Conservation (phyloP, 768 basidiomycete genomes). For the Podaxis sp. region DNA sequence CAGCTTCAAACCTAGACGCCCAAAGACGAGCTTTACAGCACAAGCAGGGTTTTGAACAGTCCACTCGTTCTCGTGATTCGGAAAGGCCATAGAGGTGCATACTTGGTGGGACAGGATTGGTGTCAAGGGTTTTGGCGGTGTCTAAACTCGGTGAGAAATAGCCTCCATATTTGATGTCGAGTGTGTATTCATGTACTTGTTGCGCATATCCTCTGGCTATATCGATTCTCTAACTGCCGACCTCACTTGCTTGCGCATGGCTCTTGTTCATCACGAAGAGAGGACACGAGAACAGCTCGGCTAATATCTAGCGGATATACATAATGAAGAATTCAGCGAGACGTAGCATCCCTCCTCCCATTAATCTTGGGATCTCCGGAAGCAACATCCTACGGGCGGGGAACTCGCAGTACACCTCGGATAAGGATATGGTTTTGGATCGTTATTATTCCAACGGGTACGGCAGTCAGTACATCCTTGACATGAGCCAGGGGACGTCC, state of each 20-base stretch:
- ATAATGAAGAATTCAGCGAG: constrained; percentile 13
- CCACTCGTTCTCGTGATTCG: neutral
- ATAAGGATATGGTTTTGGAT: neutral
- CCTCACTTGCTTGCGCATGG: neutral
- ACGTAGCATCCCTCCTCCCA: constrained; percentile 9
- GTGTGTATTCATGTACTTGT: neutral
- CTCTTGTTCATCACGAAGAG: neutral
- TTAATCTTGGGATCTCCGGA: constrained; percentile 8
- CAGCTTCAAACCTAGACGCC: neutral
- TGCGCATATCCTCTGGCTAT: neutral
- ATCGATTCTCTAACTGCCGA: neutral
- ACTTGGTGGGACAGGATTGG: neutral
- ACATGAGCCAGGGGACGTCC: neutral
- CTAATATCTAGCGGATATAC: neutral
- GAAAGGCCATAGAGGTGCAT: neutral
- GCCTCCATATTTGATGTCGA: neutral
- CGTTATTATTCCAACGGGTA: neutral
- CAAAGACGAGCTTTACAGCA: neutral
- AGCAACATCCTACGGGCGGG: neutral
- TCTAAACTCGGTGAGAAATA: neutral
- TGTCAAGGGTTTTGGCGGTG: neutral
- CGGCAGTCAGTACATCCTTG: neutral
- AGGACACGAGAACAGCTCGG: neutral
- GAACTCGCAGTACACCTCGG: neutral
- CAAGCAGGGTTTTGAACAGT: neutral